These are phyloP conservation scores for Cladosporium sp. DNA, from an alignment of 2,329 filamentous ascomycete genomes.

Conservation along the genomic window DNA sequence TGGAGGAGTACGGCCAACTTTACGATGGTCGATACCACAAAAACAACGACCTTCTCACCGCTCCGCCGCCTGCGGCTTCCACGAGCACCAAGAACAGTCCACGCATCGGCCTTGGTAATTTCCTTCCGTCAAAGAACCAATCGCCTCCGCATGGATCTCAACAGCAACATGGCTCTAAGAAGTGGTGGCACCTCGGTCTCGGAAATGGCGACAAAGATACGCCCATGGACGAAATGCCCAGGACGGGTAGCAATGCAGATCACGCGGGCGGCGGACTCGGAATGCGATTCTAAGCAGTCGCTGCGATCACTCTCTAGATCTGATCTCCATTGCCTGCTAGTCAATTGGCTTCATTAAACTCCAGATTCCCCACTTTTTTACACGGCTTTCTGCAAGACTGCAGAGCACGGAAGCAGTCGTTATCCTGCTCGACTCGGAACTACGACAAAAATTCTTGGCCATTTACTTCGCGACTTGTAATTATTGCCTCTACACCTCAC, in stretches of 20 bases:
- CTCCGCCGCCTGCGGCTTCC: not conserved
- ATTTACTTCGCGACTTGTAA: too few species aligned
- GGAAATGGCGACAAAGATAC: not conserved
- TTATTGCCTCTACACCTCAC: too few species aligned
- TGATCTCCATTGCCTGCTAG: not conserved
- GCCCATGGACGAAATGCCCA: not conserved
- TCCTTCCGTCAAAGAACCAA: not conserved
- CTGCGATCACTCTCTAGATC: not conserved
- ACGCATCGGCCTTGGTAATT: constrained; percentile 3
- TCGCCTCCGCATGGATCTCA: not conserved
- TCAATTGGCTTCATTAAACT: not conserved
- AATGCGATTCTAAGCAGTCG: not conserved
- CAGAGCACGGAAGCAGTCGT: not conserved
- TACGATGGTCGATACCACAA: constrained; percentile 5
- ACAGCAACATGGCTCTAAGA: constrained; percentile 2
- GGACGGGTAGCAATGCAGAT: not conserved
- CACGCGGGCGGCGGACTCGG: not conserved
- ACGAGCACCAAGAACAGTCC: not conserved
- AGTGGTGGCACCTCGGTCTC: constrained; percentile 9
- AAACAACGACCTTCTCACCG: not conserved
- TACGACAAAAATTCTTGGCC: too few species aligned
- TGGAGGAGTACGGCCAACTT: constrained; percentile 4
- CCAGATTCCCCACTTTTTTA: not conserved
- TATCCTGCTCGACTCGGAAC: not conserved
- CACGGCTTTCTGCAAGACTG: too few species aligned